Base-by-base conservation (phyloP, 2,329 filamentous ascomycete genomes). In the Coniochaeta hoffmannii region DNA sequence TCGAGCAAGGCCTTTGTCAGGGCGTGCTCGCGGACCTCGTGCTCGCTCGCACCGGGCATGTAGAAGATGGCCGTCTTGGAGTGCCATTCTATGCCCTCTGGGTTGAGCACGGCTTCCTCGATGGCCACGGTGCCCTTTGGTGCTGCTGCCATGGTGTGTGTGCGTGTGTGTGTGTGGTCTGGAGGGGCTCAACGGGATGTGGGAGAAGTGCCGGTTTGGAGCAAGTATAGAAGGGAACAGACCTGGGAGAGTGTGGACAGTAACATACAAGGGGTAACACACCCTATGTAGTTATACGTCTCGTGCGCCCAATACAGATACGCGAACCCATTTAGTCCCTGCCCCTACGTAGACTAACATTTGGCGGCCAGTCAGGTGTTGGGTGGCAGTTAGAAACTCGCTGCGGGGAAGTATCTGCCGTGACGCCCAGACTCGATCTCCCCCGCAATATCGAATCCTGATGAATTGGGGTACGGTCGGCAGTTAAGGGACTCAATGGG, bases 91-190 rank as follows among this genome's bases (percentile, higher is more conserved):
- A 65, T 51, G 50, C 67, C 67, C 36, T 62, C 58, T 1, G 66
- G 67, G 59, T 69, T 64, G 30, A 71, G 61, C 46, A 69, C 66
- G 6, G 68, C 69, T 59, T 70, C 68, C 41, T 70, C 68, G 46
- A 71, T 67, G 14, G 68, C 68, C 19, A 70, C 64, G 30, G 67
- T 69, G 41, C 68, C 68, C 30, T 60, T 64, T 26, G 24, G 50
- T 17, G 50, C 30, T 2, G 50, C 31, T n/a, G n/a, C n/a, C n/a
- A n/a, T n/a, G n/a, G n/a, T n/a, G n/a, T n/a, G n/a, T n/a, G n/a
- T n/a, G n/a, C n/a, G n/a, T n/a, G n/a, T n/a, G n/a, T n/a, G n/a
- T n/a, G n/a, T n/a, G n/a, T n/a, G n/a, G n/a, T n/a, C n/a, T n/a
- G n/a, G n/a, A n/a, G n/a, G n/a, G n/a, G n/a, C n/a, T n/a, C n/a